Evolutionary conservation across 1,284 basidiomycete genomes (phyloP), one percentile per base, ranked within the genome.

Genomic region (Sporisorium exsertum): DNA sequence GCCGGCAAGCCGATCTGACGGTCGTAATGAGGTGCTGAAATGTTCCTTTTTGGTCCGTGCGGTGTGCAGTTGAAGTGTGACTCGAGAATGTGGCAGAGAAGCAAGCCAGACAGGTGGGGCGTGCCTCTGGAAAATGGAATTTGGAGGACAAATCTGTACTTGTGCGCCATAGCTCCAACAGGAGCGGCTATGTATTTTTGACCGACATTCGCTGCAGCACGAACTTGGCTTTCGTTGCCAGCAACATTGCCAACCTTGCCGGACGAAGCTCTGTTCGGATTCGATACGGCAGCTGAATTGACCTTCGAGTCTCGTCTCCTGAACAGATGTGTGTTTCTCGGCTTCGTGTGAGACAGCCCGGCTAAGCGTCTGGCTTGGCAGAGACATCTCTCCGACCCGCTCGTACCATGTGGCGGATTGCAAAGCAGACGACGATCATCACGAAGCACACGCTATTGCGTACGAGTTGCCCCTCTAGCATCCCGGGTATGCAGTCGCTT

Each of bases 361-460:
- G 47, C 47, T 49, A 18, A 49, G 45, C 45, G 27, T 6, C 13
- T 22, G 4, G 5, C 12, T 47, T 15, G 42, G 42, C n/a, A 20
- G 7, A 3, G 27, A 49, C 26, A 18, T 49, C 18, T 29, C 15
- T 29, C 47, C 16, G 47, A 40, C 16, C 1, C 26, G 22, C 6
- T 24, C 43, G 12, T 24, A 47, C 45, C 24, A 3, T 18, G 24
- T 16, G 5, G 16, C 26, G 7, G 24, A 16, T 47, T 47, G 24
- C 45, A 47, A 49, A 49, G 27, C 47, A 26, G 26, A 27, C n/a
- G 29, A 50, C n/a, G 29, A 33, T 9, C 49, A 50, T 20, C 49
- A 16, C 18, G 33, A 5, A 15, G 13, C 22, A 52, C 2, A 35
- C n/a, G 10, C 45, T 2, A 15, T 24, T n/a, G 22, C 26, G 47